phyloP scores from a whole-genome alignment of 2,329 filamentous ascomycete species.

The Furcasterigmium sp. region DNA sequence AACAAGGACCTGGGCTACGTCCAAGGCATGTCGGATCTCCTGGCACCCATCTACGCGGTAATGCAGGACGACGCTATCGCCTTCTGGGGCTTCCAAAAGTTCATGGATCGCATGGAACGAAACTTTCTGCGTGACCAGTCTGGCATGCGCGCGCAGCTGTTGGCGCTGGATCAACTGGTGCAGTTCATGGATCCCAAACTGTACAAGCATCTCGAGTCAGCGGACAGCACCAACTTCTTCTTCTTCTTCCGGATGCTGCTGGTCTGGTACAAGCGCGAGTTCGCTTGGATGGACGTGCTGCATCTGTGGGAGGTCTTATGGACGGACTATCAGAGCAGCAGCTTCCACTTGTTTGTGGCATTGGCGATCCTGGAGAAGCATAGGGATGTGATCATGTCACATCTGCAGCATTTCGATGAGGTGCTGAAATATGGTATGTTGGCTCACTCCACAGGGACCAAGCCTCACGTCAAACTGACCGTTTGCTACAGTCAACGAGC shows the following conservation, averaged over 20 bases:
- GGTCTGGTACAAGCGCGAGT: slow-evolving; percentile 98
- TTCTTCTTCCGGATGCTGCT: slow-evolving; percentile 99
- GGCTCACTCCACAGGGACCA: not conserved
- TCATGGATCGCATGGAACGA: slow-evolving; percentile 97
- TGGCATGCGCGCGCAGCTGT: slow-evolving; percentile 88
- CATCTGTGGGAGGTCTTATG: slow-evolving; percentile 89
- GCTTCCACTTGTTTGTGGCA: slow-evolving; percentile 92
- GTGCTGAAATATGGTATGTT: slow-evolving; percentile 87
- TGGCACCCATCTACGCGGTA: slow-evolving; percentile 93
- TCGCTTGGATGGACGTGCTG: slow-evolving; percentile 81
- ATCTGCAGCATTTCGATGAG: slow-evolving; percentile 92
- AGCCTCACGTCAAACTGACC: not conserved
- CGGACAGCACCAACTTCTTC: slow-evolving; percentile 98
- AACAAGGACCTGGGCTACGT: slow-evolving; percentile 95
- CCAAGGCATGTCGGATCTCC: slow-evolving; percentile 95
- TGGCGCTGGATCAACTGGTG: slow-evolving; percentile 88
- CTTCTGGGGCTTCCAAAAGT: slow-evolving; percentile 93
- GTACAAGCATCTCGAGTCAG: slow-evolving; percentile 81
- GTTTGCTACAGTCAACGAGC: slow-evolving; percentile 70
- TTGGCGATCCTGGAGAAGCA: slow-evolving; percentile 94
- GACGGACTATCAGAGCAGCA: slow-evolving; percentile 85
- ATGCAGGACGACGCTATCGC: slow-evolving; percentile 96
- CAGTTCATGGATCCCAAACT: slow-evolving; percentile 95
- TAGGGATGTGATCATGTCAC: slow-evolving; percentile 91
- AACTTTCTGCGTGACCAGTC: slow-evolving; percentile 96